Percentiles rank a stretch among this genome's conserved stretches.
These are phyloP conservation scores for Myotisia sp. DNA, from an alignment of 2,329 filamentous ascomycete genomes.

Conservation along the genomic window DNA sequence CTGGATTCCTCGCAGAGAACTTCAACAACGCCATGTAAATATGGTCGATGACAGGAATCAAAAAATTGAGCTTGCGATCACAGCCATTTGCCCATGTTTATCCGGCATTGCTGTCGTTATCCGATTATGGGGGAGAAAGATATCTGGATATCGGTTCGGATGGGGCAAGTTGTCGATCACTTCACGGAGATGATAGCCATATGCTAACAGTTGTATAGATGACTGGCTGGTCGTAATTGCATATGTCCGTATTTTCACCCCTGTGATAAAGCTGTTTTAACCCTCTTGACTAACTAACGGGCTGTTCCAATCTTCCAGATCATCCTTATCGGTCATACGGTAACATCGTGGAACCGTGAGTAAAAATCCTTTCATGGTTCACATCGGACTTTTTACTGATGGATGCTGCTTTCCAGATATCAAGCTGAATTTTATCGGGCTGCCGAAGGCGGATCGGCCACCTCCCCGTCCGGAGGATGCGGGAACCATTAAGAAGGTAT, in stretches of 20 bases:
- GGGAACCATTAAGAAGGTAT: background rate
- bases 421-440: conserved; percentile 17
- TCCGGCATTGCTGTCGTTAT: conserved; percentile 16
- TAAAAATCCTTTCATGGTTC: background rate
- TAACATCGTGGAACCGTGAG: background rate
- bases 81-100: conserved; percentile 16
- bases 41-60: conserved; percentile 15
- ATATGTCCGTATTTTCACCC: background rate
- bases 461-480: conserved; percentile 5
- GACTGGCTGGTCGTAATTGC: conserved; percentile 4
- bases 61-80: conserved; percentile 15
- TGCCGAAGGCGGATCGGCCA: conserved; percentile 16
- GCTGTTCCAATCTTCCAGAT: background rate
- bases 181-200: background rate
- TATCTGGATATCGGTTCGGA: conserved; percentile 14
- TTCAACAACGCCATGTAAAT: too few relatives aligned
- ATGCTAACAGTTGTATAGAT: conserved; percentile 7
- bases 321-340: background rate
- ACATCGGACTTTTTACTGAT: background rate
- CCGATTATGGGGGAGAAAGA: conserved; percentile 16
- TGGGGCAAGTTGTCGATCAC: conserved; percentile 11
- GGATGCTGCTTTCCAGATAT: conserved; percentile 13
- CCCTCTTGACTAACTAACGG: background rate
- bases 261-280: background rate
- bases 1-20: too few relatives aligned